Evolutionary conservation across 441 rosid genomes (phyloP), one percentile per base, ranked within the genome.

Genomic region (Bocquillonia castaneifolia): DNA sequence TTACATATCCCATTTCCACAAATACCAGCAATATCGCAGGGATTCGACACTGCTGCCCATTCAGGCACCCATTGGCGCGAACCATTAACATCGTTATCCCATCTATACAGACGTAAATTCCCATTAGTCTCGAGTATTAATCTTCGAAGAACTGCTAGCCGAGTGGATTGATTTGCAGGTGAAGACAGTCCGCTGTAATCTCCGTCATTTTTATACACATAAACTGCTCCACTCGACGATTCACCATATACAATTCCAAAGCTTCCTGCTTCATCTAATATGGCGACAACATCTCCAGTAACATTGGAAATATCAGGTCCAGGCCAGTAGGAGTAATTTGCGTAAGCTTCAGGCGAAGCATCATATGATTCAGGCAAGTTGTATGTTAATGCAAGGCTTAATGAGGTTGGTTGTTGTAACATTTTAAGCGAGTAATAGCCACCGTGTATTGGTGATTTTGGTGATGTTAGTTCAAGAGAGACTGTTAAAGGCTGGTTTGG

Each of bases 11-110:
- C 98, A 48, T 87, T 87, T 2, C 97, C 96, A 40, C 98, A 93
- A 9, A 83, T 78, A 5, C 98, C 98, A 3, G 98, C 88, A 59
- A 91, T 84, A 44, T 83, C 88, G 59, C 98, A 93, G 0, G 98
- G 96, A 25, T 93, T 93, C 40, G 97, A 89, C 9, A 86, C 89
- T 8, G 96, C 97, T 26, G 98, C 96, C 97, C 97, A 91, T 47
- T 91, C 94, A 0, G 96, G 76, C 1, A 90, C 90, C 96, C 96
- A 93, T 61, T 80, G 92, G 53, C 86, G 83, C 0, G 94, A 86
- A 3, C 93, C 94, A 47, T 90, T 93, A 31, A 87, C 79, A 61
- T 87, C 87, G 56, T 90, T 81, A 51, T 89, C 96, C 94, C 93
- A 93, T 69, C 88, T 76, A 71, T 93, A 93, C 48, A 93, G 44